These are phyloP conservation scores for Chrysanthemum makinoi DNA, from an alignment of 129 eudicot species.

Conservation along the genomic window DNA sequence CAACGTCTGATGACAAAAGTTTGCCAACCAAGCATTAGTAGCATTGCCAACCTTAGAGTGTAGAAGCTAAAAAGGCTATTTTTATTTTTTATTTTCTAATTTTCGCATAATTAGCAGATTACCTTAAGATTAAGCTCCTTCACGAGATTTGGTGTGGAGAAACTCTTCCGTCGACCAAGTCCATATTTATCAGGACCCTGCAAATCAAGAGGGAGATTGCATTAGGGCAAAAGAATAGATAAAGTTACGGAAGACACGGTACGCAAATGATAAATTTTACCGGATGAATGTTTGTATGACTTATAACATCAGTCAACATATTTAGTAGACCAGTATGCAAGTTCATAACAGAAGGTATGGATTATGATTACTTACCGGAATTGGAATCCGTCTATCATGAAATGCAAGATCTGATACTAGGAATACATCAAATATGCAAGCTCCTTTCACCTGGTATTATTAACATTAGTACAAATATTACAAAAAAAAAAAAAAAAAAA, in stretches of 20 bases:
- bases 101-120: neutral
- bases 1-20: neutral
- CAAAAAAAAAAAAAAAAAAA: neutral
- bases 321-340: neutral
- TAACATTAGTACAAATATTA: slow-evolving; percentile 14
- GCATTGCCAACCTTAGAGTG: neutral
- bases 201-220: neutral
- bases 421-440: slow-evolving; percentile 54
- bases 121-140: slow-evolving; percentile 79
- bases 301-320: neutral
- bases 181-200: slow-evolving; percentile 89
- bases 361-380: slow-evolving; percentile 47
- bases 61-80: no score
- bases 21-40: no score
- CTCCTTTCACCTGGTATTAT: slow-evolving; percentile 59
- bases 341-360: no score
- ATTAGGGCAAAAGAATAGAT: slow-evolving; percentile 1
- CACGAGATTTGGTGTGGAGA: slow-evolving; percentile 66
- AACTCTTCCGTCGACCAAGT: slow-evolving; percentile 68
- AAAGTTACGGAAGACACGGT: neutral
- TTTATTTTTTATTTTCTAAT: no score
- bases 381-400: slow-evolving; percentile 72
- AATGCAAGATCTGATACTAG: slow-evolving; percentile 66
- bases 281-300: neutral
- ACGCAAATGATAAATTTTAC: neutral